These are phyloP conservation scores for Leccinum subgranulosum DNA, from an alignment of 768 basidiomycete genomes.

Conservation along the genomic window DNA sequence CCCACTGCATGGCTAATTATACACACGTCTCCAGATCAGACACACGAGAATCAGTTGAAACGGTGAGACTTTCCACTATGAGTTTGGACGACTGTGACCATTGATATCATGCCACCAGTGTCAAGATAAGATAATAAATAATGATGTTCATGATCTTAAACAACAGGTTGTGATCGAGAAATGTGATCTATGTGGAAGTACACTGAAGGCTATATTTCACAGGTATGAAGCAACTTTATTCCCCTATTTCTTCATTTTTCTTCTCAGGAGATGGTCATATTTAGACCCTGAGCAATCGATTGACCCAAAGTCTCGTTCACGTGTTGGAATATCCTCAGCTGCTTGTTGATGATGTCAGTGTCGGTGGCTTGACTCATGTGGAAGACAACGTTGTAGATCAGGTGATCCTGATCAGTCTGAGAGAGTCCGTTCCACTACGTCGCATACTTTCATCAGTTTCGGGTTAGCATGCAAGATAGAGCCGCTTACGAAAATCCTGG, in stretches of 20 bases:
- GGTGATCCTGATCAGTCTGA: slow-evolving; percentile 32
- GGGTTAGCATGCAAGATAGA: background rate
- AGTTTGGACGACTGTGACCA: background rate
- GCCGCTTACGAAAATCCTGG: slow-evolving; percentile 32
- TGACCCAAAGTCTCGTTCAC: slow-evolving; percentile 36
- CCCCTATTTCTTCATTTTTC: background rate
- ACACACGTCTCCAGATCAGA: too few relatives aligned
- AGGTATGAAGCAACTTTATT: slow-evolving; percentile 13
- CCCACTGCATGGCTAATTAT: too few relatives aligned
- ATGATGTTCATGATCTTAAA: background rate
- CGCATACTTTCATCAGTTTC: background rate
- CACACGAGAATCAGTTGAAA: background rate
- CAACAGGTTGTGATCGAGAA: too few relatives aligned
- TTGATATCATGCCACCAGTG: background rate
- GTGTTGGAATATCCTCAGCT: slow-evolving; percentile 36
- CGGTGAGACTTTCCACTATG: background rate
- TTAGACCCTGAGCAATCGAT: slow-evolving; percentile 34
- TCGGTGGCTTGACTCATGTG: slow-evolving; percentile 36
- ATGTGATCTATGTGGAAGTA: background rate
- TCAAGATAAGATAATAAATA: background rate
- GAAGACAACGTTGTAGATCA: slow-evolving; percentile 37
- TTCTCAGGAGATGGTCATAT: slow-evolving; percentile 12
- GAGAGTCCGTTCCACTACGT: slow-evolving; percentile 34
- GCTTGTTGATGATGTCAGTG: slow-evolving; percentile 28
- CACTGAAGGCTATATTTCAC: background rate